Conservation (phyloP, 2,329 filamentous ascomycete genomes). For the Lithohypha guttulata region DNA sequence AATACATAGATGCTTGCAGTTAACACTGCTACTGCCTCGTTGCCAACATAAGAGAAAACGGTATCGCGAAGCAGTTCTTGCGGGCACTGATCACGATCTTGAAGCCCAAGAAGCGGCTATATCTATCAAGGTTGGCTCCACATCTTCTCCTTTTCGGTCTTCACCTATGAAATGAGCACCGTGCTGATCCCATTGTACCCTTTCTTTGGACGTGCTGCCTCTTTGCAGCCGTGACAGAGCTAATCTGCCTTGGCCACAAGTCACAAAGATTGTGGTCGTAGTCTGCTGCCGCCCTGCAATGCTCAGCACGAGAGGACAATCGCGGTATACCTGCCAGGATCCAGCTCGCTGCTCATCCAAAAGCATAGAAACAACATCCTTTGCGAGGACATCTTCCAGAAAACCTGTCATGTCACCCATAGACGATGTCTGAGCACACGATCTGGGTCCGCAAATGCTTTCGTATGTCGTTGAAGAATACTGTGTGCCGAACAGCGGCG, state of each 20-base stretch:
- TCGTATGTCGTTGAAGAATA: constrained; percentile 8
- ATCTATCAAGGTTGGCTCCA: not conserved
- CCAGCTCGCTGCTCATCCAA: not conserved
- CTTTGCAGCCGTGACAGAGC: not conserved
- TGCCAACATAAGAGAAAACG: no score
- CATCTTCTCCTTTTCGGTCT: not conserved
- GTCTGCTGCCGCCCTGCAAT: no score
- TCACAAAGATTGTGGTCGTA: not conserved
- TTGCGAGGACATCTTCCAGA: not conserved
- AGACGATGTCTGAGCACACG: constrained; percentile 1
- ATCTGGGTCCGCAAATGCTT: not conserved
- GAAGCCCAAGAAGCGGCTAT: not conserved
- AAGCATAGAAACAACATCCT: constrained; percentile 2
- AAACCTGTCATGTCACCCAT: not conserved
- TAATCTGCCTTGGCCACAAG: not conserved
- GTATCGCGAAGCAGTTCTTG: no score
- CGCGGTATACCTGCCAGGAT: no score
- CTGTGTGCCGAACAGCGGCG: constrained; percentile 17
- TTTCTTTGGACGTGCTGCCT: not conserved
- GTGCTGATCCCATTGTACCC: constrained; percentile 1
- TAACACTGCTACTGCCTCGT: no score
- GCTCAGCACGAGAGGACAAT: no score
- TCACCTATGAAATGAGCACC: not conserved
- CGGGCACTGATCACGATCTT: no score
- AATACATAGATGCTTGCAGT: no score